phyloP scores from a whole-genome alignment of 495 filamentous ascomycete genomes.

The Penicillium coprophilum region DNA sequence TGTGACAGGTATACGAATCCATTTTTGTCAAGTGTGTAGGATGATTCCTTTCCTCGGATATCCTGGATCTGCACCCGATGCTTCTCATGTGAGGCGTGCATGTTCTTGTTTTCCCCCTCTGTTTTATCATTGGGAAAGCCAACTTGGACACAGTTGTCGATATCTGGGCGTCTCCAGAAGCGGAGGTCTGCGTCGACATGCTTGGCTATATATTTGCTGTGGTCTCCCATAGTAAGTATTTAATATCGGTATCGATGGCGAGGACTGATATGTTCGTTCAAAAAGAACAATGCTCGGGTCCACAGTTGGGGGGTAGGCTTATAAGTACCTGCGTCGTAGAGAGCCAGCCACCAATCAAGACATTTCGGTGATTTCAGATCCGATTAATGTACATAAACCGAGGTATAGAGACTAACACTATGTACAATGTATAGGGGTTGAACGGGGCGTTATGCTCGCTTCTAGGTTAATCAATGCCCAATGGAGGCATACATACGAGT shows the following conservation, averaged over 20 bases:
- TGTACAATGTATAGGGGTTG: background rate
- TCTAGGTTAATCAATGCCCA: background rate
- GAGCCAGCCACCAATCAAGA: background rate
- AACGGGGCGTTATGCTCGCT: background rate
- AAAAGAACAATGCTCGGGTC: background rate
- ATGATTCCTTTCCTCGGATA: constrained; percentile 13
- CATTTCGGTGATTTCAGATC: background rate
- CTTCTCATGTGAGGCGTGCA: background rate
- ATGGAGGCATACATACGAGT: background rate
- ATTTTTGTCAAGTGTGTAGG: constrained; percentile 11
- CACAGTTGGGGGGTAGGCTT: background rate
- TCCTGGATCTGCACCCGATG: constrained; percentile 12
- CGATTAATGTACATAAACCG: constrained; percentile 1
- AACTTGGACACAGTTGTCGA: background rate
- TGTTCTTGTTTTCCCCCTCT: constrained; percentile 1
- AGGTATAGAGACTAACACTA: background rate
- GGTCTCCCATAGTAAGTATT: constrained; percentile 1
- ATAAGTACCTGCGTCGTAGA: background rate
- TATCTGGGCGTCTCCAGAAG: constrained; percentile 3
- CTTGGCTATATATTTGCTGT: background rate
- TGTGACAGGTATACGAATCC: constrained; percentile 17
- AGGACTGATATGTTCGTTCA: background rate
- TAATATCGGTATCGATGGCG: background rate
- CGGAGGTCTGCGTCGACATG: constrained; percentile 9
- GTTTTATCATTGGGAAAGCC: constrained; percentile 9